phyloP scores from a whole-genome alignment of 2,329 filamentous ascomycete genomes.

The Colletotrichum higginsianum region DNA sequence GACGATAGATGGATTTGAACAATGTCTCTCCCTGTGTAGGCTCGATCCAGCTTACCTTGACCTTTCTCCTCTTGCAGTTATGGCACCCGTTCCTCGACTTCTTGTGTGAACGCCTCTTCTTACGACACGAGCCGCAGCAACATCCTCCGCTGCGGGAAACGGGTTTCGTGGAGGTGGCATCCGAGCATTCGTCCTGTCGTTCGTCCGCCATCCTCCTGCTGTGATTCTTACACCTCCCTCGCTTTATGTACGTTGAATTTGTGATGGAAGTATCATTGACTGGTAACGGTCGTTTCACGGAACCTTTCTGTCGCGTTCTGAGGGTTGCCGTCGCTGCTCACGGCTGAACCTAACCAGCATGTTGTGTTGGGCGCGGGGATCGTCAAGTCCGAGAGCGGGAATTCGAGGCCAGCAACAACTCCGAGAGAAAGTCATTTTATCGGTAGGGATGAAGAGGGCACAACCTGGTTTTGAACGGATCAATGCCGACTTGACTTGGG shows the following conservation, averaged over 20 bases:
- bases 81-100: slow-evolving; percentile 40
- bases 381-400: background rate
- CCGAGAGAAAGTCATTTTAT: no score
- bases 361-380: background rate
- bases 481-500: no score
- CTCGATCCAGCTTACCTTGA: slow-evolving; percentile 25
- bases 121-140: slow-evolving; percentile 9
- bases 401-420: background rate
- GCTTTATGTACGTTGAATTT: no score
- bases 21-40: no score
- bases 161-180: background rate
- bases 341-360: background rate
- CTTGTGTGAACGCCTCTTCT: slow-evolving; percentile 3
- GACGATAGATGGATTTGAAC: no score
- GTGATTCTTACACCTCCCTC: background rate
- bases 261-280: background rate
- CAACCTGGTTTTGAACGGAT: no score
- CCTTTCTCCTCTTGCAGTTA: slow-evolving; percentile 39
- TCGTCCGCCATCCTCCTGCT: background rate
- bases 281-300: background rate
- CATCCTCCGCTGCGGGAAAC: background rate
- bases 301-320: background rate
- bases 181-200: background rate
- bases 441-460: no score
- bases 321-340: background rate